Evolutionary conservation across 2,329 filamentous ascomycete species (phyloP), one percentile per base, ranked within the genome.

Genomic region (Diaporthe capsici): DNA sequence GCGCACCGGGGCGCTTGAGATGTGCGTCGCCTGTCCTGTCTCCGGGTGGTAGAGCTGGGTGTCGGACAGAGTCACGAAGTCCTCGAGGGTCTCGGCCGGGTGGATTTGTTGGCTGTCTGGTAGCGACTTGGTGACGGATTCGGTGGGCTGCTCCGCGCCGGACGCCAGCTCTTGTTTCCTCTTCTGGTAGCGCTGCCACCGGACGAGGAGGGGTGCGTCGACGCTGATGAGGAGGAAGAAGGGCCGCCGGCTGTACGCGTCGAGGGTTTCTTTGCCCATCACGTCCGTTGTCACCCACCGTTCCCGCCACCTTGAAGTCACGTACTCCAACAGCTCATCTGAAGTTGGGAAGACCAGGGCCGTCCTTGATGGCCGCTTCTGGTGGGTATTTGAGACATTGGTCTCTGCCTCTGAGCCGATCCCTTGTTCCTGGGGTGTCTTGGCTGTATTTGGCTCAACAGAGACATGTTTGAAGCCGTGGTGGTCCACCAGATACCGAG

Each of bases 151-250:
- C 4, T 20, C 25, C 8, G 15, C 39, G 25, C 13, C 17, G 8
- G 39, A 31, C 25, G 57, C 70, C 15, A 44, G 61, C 12, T 34
- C 53, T 73, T 57, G 31, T 53, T 28, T 75, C 81, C 76, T 75
- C 53, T 76, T 74, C 77, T 91, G 91, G 86, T 94, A 95, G 61
- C 97, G 93, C 80, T 90, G 89, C 94, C 95, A 98, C 71, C 97
- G 93, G 60, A 96, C 88, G 68, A 91, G 94, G 61, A 98, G 89
- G 2, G 97, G 97, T 6, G 96, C 96, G 84, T 98, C 96, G 65
- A 98, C 92, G 83, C 95, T 96, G 81, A 99, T 88, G 47, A 98
- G 91, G 68, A 99, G 90, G 87, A 98, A 98, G 87, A 98, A 98
- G 0, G 97, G 97, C 10, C 97, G 91, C 28, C 93, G 90, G 76